phyloP scores from a whole-genome alignment of 2,329 filamentous ascomycete species.

The Ophiognomonia clavigignenti-juglandacearum region DNA sequence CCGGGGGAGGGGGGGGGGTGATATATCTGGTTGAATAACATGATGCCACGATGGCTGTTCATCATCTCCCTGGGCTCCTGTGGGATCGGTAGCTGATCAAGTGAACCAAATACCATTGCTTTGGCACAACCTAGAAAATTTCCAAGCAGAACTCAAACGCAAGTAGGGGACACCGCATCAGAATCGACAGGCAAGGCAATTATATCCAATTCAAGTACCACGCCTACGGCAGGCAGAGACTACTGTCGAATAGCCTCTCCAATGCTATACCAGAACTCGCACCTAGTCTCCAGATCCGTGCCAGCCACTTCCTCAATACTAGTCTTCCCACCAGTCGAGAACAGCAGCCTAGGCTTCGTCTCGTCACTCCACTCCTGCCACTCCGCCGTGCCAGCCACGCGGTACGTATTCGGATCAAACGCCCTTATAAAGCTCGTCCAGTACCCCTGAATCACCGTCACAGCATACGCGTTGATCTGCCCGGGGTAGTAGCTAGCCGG shows the following conservation, averaged over 20 bases:
- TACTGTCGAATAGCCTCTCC: constrained; percentile 9
- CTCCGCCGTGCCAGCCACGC: constrained; percentile 37
- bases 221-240: too few species aligned
- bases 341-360: constrained; percentile 31
- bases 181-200: too few species aligned
- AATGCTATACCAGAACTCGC: constrained; percentile 14
- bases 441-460: constrained; percentile 62
- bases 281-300: constrained; percentile 15
- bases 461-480: constrained; percentile 49
- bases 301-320: constrained; percentile 20
- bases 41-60: too few species aligned
- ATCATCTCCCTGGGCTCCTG: too few species aligned
- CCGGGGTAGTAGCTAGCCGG: constrained; percentile 52
- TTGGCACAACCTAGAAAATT: too few species aligned
- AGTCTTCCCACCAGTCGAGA: constrained; percentile 30
- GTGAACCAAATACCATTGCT: too few species aligned
- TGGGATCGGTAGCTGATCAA: too few species aligned
- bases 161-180: too few species aligned
- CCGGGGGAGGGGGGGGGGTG: too few species aligned
- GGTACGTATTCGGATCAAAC: constrained; percentile 58
- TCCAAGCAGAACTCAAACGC: too few species aligned
- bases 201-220: too few species aligned
- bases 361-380: constrained; percentile 43
- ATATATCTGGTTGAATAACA: too few species aligned
- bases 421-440: constrained; percentile 69